phyloP scores from a whole-genome alignment of 2,329 filamentous ascomycete species.

The Hypoxylon sp. region DNA sequence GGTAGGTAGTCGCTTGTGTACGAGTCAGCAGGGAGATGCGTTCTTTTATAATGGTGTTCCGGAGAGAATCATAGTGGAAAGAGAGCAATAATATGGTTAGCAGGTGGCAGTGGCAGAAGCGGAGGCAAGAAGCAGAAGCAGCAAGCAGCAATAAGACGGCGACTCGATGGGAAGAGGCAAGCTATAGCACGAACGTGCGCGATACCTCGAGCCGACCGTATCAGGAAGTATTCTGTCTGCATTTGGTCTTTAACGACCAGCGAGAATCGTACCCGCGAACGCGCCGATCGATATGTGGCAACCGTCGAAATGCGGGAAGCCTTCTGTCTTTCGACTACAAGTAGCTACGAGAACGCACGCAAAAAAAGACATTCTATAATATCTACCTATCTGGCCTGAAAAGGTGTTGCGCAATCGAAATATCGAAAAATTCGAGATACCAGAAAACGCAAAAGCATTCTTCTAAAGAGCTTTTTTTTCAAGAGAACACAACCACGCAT shows the following conservation, averaged over 20 bases:
- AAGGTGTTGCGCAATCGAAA: constrained; percentile 49
- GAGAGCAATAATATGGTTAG: constrained; percentile 34
- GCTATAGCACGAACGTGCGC: constrained; percentile 26
- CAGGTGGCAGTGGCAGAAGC: constrained; percentile 27
- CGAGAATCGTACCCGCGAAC: constrained; percentile 39
- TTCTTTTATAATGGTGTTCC: constrained; percentile 47
- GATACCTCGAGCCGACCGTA: constrained; percentile 39
- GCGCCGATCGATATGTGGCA: constrained; percentile 43
- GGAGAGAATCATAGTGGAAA: constrained; percentile 44
- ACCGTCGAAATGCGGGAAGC: constrained; percentile 46
- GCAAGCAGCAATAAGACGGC: constrained; percentile 17
- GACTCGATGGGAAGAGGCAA: constrained; percentile 32
- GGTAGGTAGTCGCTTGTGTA: constrained; percentile 48
- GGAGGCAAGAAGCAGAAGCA: constrained; percentile 24
- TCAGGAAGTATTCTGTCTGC: constrained; percentile 42
- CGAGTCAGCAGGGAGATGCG: constrained; percentile 45
- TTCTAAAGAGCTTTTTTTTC: constrained; percentile 43
- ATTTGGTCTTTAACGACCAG: constrained; percentile 35
- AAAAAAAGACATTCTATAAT: constrained; percentile 39
- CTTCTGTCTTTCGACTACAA: constrained; percentile 37
- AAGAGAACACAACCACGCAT: constrained; percentile 49
- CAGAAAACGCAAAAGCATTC: constrained; percentile 39
- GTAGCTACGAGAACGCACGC: constrained; percentile 40
- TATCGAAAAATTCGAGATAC: constrained; percentile 44
- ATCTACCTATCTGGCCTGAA: constrained; percentile 49